Evolutionary conservation across 352 stramenopile genomes (phyloP), one percentile per base, ranked within the genome.

Genomic region (Globisporangium iwayamae): DNA sequence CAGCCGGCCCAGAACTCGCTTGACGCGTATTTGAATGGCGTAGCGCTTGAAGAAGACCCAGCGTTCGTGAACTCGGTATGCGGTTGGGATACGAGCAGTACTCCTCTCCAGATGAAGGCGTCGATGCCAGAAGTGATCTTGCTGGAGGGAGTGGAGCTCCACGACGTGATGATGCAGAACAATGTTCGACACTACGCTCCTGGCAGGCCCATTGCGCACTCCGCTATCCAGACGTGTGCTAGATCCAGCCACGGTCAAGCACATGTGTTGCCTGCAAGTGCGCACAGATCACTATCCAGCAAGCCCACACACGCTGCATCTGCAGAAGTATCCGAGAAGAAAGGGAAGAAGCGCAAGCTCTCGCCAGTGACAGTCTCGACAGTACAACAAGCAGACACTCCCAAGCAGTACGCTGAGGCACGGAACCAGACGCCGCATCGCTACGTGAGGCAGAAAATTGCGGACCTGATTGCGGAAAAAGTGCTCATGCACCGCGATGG

Each of bases 21-120:
- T 25, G 71, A 80, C 47, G 53, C 48, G 10, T 83, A 83, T 43
- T 56, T 80, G 57, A 50, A 71, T 0, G 63, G 47, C 2, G 30
- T 11, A 8, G n/a, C 58, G 18, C 67, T 78, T 43, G 53, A 56
- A 3, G 52, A 60, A 20, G 46, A 74, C 9, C 65, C 71, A 46
- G 48, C 28, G 22, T 80, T 83, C 52, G 68, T 79, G 47, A 69
- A 80, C 43, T 38, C 72, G 25, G 72, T 83, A 56, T 70, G 67
- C 34, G 72, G 70, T 5, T 83, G 75, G 75, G 69, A 60, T 6
- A 62, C 59, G n/a, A 46, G 18, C 8, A 36, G 14, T 10, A 6
- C 38, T 6, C 18, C 43, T 8, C 10, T 54, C 56, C 41, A 30
- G 9, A 20, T 41, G 18, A 46, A 22, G 13, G 56, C 20, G 45